Base-by-base conservation (phyloP, 2,329 filamentous ascomycete species). In the Hypomyces perniciosus region DNA sequence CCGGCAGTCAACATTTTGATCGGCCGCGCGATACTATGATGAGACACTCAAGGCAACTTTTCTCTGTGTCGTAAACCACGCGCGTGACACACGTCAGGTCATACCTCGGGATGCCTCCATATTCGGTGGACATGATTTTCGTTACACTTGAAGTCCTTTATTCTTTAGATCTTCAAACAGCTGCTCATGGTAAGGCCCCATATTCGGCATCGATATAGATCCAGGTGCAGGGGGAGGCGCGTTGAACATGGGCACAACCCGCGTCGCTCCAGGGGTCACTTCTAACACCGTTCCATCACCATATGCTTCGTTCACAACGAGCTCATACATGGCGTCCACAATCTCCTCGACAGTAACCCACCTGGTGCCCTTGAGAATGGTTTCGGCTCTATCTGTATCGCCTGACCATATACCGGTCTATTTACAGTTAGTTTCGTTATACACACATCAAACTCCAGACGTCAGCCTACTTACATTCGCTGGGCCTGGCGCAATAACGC, bases 221-320 rank as follows among this genome's bases (percentile, higher is more conserved):
- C 29, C 50, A 4, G 43, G 38, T 9, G 26, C 28, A 12, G 50
- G 50, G 10, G 50, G 53, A 20, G 44, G 30, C n/a, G 44, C 39
- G 28, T 50, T 47, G 31, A 47, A 50, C 29, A 28, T 42, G 20
- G 54, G 54, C 8, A 57, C 27, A n/a, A 57, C 49, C 28, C 50
- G 26, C 1, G 46, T 53, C 8, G 28, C 47, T 9, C 57, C 57
- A 8, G 55, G 59, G 6, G 55, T 56, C 27, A 68, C 60, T 50
- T 68, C 62, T n/a, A 67, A 50, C 26, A 68, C 67, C 2, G 65
- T 68, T 6, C 63, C 63, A 47, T 68, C 45, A 33, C 63, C 65
- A 30, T 62, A 54, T 34, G 61, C 56, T 9, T 61, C 57, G 39
- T 61, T 49, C 10, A 58, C 51, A 20, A 63, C 43, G 50, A 62